phyloP scores from a whole-genome alignment of 2,329 filamentous ascomycete species.

The Botrytis tulipae region DNA sequence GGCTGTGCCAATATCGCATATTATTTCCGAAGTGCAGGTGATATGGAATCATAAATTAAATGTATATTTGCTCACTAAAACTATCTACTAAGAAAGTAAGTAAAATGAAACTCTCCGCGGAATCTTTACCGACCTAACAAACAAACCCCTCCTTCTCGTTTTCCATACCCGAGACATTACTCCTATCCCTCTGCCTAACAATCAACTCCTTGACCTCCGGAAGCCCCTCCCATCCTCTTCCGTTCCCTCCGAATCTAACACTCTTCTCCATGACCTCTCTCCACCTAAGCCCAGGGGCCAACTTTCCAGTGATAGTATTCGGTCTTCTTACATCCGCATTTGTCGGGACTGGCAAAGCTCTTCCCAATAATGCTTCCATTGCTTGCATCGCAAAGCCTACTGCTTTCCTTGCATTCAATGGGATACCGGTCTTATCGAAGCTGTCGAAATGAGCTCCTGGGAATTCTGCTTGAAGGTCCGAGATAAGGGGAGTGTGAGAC shows the following conservation, averaged over 20 bases:
- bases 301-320: constrained; percentile 38
- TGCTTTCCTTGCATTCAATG: constrained; percentile 39
- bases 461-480: constrained; percentile 37
- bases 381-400: constrained; percentile 41
- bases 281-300: constrained; percentile 38
- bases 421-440: constrained; percentile 39
- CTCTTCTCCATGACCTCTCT: constrained; percentile 39
- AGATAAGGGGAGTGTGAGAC: constrained; percentile 35
- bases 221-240: constrained; percentile 39
- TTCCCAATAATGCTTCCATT: constrained; percentile 39
- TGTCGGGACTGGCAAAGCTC: constrained; percentile 37
- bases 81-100: neutral
- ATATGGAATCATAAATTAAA: neutral
- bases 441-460: constrained; percentile 33
- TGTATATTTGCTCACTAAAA: neutral
- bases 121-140: neutral
- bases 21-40: neutral
- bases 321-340: constrained; percentile 38
- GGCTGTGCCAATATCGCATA: neutral
- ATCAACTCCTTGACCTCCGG: constrained; percentile 38
- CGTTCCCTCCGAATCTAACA: constrained; percentile 36
- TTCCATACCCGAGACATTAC: neutral
- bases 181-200: constrained; percentile 30
- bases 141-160: neutral
- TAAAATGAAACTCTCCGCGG: neutral